Conservation (phyloP, 129 eudicot species). For the Sambucus nigra region DNA sequence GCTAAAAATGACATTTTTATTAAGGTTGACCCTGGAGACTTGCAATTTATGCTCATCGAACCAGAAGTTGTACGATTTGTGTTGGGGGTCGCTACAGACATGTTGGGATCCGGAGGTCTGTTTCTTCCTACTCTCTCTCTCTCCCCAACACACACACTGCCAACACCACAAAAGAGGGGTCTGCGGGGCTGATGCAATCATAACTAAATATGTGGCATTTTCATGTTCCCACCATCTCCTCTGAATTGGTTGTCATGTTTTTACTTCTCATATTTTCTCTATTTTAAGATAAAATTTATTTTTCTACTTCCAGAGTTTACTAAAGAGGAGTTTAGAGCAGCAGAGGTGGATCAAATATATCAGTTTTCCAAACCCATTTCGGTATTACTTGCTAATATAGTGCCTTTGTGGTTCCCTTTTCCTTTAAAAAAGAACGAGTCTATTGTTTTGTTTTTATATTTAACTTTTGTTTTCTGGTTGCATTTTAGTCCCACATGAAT, state of each 20-base stretch:
- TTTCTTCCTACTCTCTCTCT: neutral
- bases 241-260: neutral
- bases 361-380: constrained; percentile 84
- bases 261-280: neutral
- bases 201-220: too few species aligned
- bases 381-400: constrained; percentile 33
- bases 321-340: constrained; percentile 55
- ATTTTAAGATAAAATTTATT: too few species aligned
- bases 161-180: too few species aligned
- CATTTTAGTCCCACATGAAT: constrained; percentile 85
- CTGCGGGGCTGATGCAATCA: too few species aligned
- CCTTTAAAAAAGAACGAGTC: neutral
- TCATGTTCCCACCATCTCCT: too few species aligned
- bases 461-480: neutral
- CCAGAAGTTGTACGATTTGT: constrained; percentile 84
- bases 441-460: neutral
- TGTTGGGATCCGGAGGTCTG: constrained; percentile 95
- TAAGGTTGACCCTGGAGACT: constrained; percentile 98
- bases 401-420: constrained; percentile 1
- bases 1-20: constrained; percentile 9
- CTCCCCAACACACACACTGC: too few species aligned
- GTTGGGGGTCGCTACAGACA: constrained; percentile 91
- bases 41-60: constrained; percentile 82
- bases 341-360: constrained; percentile 80
- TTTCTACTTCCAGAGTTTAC: constrained; percentile 62